Percentiles rank a stretch among this genome's conserved stretches.
phyloP scores from a whole-genome alignment of 2,329 filamentous ascomycete species.

The Clonostachys sp. region DNA sequence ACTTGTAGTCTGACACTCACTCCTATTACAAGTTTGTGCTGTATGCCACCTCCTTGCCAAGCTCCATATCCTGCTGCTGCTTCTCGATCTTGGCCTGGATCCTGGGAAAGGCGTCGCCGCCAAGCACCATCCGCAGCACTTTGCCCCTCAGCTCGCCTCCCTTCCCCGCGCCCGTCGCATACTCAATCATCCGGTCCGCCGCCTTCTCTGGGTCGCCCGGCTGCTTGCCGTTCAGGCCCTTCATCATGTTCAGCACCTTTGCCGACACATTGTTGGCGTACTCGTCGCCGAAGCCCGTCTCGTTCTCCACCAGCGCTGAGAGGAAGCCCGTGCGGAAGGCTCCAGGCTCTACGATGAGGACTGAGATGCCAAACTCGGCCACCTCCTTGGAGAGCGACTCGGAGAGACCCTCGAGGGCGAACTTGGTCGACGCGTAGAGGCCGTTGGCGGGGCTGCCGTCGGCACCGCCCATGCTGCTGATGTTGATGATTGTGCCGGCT shows the following conservation, averaged over 20 bases:
- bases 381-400: slow-evolving; percentile 37
- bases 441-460: slow-evolving; percentile 27
- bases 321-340: slow-evolving; percentile 45
- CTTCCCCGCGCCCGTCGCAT: slow-evolving; percentile 20
- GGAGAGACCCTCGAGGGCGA: slow-evolving; percentile 31
- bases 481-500: slow-evolving; percentile 37
- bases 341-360: slow-evolving; percentile 41
- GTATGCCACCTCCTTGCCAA: slow-evolving; percentile 1
- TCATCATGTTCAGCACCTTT: slow-evolving; percentile 14
- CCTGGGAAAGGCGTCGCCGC: slow-evolving; percentile 20
- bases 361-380: slow-evolving; percentile 33
- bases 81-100: slow-evolving; percentile 15
- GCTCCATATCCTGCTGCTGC: slow-evolving; percentile 2
- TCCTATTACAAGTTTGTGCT: slow-evolving; percentile 1
- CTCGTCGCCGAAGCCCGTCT: slow-evolving; percentile 9
- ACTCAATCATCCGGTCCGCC: slow-evolving; percentile 28
- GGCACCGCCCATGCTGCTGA: slow-evolving; percentile 39
- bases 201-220: slow-evolving; percentile 31
- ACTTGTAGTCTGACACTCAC: no score
- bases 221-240: slow-evolving; percentile 21
- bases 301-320: slow-evolving; percentile 11
- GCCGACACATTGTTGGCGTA: slow-evolving; percentile 19
- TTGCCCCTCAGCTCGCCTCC: slow-evolving; percentile 17
- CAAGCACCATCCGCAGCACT: slow-evolving; percentile 24
- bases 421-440: slow-evolving; percentile 41